phyloP scores from a whole-genome alignment of 179 eudicot species.

The Pouteria campechiana region DNA sequence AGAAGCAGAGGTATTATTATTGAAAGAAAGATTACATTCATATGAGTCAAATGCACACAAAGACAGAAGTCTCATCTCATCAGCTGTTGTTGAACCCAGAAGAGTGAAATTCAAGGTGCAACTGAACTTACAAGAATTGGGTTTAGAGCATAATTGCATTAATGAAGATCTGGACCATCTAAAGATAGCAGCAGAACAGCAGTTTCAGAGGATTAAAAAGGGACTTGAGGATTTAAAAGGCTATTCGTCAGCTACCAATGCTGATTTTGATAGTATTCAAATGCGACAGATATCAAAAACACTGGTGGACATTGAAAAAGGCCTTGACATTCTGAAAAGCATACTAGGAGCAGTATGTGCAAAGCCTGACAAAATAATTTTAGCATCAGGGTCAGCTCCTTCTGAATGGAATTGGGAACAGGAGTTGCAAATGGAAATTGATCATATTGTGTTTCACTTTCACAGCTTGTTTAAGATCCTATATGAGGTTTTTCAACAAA shows the following conservation, averaged over 20 bases:
- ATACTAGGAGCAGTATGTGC: conserved; percentile 20
- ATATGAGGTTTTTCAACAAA: conserved; percentile 31
- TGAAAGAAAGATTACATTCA: conserved; percentile 22
- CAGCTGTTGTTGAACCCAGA: background rate
- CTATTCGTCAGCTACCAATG: conserved; percentile 12
- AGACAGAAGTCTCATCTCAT: no score
- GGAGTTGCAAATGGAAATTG: conserved; percentile 28
- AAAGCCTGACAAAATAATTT: conserved; percentile 13
- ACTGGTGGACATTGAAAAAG: conserved; percentile 9
- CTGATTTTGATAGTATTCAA: no score
- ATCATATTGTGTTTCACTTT: conserved; percentile 36
- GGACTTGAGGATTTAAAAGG: conserved; percentile 14
- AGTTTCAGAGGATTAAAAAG: conserved; percentile 26
- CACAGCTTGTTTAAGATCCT: conserved; percentile 21
- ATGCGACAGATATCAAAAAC: conserved; percentile 6
- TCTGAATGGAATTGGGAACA: conserved; percentile 25
- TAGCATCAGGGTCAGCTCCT: conserved; percentile 12
- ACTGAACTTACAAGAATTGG: conserved; percentile 4
- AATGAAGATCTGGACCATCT: conserved; percentile 15
- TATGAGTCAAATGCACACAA: conserved; percentile 6
- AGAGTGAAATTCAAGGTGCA: background rate
- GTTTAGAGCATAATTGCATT: conserved; percentile 14
- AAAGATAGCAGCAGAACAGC: conserved; percentile 14
- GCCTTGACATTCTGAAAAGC: conserved; percentile 13
- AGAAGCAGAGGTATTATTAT: conserved; percentile 34